phyloP scores from a whole-genome alignment of 129 eudicot species.

The Chrysanthemum makinoi region DNA sequence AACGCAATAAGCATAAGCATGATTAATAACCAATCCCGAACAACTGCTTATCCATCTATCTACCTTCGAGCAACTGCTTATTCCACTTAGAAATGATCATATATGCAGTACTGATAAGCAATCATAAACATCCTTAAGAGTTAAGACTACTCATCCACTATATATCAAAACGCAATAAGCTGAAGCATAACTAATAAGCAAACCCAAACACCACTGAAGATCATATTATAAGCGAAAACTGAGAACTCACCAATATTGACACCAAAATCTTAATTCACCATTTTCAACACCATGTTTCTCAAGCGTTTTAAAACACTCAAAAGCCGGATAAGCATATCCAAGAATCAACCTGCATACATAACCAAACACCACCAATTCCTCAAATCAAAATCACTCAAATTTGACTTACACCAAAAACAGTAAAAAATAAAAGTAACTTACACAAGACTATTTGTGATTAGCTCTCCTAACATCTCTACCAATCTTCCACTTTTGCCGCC shows the following conservation, averaged over 20 bases:
- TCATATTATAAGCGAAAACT: neutral
- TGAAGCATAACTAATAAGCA: no score
- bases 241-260: conserved; percentile 80
- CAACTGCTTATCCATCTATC: no score
- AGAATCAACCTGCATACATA: conserved; percentile 61
- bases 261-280: conserved; percentile 89
- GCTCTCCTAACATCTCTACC: conserved; percentile 64
- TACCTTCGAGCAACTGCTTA: no score
- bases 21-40: no score
- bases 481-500: conserved; percentile 30
- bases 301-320: conserved; percentile 86
- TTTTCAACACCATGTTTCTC: conserved; percentile 89
- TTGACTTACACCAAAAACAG: neutral
- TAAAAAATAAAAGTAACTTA: conserved; percentile 34
- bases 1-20: no score
- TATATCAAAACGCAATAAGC: no score
- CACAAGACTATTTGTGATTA: conserved; percentile 67
- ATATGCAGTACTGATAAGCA: no score
- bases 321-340: conserved; percentile 97
- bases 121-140: no score
- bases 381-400: conserved; percentile 10
- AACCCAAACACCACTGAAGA: neutral
- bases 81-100: no score
- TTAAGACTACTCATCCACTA: no score
- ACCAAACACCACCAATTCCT: conserved; percentile 22